A percentile compares a stretch with the other conserved stretches of the same genome.
These are phyloP conservation scores for Chlamydomonas eustigma DNA, from an alignment of 139 green algal genomes.

Conservation along the genomic window DNA sequence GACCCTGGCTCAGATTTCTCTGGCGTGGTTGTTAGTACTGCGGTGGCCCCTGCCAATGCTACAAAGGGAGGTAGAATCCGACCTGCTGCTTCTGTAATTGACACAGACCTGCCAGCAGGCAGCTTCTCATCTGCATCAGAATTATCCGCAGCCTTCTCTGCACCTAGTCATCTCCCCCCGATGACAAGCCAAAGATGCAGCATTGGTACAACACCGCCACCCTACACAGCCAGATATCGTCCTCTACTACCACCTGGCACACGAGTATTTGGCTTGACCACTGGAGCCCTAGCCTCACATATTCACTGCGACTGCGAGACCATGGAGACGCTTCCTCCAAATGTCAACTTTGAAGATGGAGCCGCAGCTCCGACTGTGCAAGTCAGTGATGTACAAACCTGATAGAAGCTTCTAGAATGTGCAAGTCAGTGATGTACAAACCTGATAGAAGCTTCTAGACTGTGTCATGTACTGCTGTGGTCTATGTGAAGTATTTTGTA, in stretches of 20 bases:
- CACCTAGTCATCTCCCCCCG: background rate
- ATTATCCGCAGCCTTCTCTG: too few species aligned
- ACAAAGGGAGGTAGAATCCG: too few species aligned
- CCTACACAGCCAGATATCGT: background rate
- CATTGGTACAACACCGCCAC: background rate
- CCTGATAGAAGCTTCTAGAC: too few species aligned
- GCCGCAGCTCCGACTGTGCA: slow-evolving; percentile 6
- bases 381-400: too few species aligned
- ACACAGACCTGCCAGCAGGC: too few species aligned
- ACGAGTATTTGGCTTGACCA: slow-evolving; percentile 70
- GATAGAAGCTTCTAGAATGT: too few species aligned
- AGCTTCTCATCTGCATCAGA: too few species aligned
- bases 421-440: background rate
- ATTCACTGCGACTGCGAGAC: slow-evolving; percentile 42
- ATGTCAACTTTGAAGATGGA: slow-evolving; percentile 51
- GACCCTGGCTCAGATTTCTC: slow-evolving; percentile 61
- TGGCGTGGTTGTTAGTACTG: slow-evolving; percentile 55
- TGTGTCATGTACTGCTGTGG: background rate
- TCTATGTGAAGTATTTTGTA: too few species aligned
- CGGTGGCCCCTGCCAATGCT: background rate
- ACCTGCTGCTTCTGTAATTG: too few species aligned
- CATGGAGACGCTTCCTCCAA: slow-evolving; percentile 55
- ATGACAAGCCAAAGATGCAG: background rate
- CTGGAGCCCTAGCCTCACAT: slow-evolving; percentile 61
- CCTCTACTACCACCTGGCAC: slow-evolving; percentile 28